Evolutionary conservation across 2,329 filamentous ascomycete genomes (phyloP).

Genomic region (Neopestalotiopsis rosae): DNA sequence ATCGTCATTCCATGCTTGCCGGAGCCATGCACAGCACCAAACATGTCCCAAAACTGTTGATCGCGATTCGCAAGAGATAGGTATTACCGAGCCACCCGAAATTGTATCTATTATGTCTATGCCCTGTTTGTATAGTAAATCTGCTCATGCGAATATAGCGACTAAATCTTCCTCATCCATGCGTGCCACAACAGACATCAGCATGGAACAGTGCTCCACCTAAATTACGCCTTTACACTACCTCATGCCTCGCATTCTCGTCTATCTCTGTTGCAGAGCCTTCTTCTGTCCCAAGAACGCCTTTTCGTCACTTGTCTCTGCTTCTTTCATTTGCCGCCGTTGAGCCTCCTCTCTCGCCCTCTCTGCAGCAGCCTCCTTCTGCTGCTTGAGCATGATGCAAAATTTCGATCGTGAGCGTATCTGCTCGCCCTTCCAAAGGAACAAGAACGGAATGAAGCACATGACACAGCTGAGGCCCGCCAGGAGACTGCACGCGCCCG

Average conservation of each 20-base stretch:
- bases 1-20: too few species aligned
- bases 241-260: neutral
- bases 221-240: neutral
- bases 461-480: slow-evolving; percentile 56
- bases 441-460: slow-evolving; percentile 56
- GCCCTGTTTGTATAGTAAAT: too few species aligned
- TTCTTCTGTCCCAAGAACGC: neutral
- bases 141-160: too few species aligned
- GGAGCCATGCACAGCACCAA: too few species aligned
- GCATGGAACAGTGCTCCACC: neutral
- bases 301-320: neutral
- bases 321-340: neutral
- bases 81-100: too few species aligned
- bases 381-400: slow-evolving; percentile 62
- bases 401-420: slow-evolving; percentile 65
- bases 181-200: neutral
- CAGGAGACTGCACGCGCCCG: slow-evolving; percentile 57
- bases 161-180: too few species aligned
- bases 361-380: slow-evolving; percentile 40
- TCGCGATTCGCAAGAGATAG: too few species aligned
- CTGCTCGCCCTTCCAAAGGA: slow-evolving; percentile 58
- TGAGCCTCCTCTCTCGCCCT: neutral
- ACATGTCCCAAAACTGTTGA: too few species aligned
- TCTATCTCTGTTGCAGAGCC: neutral
- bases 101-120: too few species aligned